Evolutionary conservation across 805 yeast species (phyloP), one percentile per base, ranked within the genome.

Genomic region (Myxozyma vanderwaltii): DNA sequence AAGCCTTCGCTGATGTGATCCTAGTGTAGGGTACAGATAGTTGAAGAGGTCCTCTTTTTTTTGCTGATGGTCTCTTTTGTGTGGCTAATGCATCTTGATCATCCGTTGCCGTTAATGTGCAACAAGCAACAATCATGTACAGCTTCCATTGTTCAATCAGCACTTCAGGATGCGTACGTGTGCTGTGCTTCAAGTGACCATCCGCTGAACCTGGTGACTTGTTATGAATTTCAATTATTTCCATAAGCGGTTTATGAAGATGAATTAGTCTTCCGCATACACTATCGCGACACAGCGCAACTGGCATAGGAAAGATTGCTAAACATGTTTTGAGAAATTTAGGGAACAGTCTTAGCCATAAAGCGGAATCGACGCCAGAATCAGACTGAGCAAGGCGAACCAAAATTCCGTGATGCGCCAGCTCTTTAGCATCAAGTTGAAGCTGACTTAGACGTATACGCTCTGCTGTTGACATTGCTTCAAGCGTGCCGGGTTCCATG

Each of bases 271-370:
- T 74, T 19, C 89, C 86, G 73, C 98, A 92, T 7, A 94, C 95
- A 61, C 89, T 86, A 2, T 96, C 87, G 7, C 99, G 82, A 63
- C 96, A 90, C 57, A 94, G 77, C 0, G 98, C 99, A 72, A 92
- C 90, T 0, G 96, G 92, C 70, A 92, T 86, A 0, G 99, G 98
- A 68, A 96, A 91, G 49, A 79, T 80, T 60, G 84, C 88, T 61
- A 89, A 90, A 59, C 94, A 83, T 0, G 83, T 77, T 35, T 81
- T 84, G 43, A 94, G 74, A 1, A 94, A 75, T 38, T 81, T 81
- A 1, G 97, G 97, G 67, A 88, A 91, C 0, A 86, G 81, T 61
- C 96, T 81, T 68, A 92, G 86, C 99, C 99, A 94, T n/a, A 94
- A 76, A 0, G 98, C 96, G 0, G 96, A 85, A 74, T 94, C 99